Conservation (phyloP, 2,329 filamentous ascomycete genomes). For the Aspergillus phoenicis region DNA sequence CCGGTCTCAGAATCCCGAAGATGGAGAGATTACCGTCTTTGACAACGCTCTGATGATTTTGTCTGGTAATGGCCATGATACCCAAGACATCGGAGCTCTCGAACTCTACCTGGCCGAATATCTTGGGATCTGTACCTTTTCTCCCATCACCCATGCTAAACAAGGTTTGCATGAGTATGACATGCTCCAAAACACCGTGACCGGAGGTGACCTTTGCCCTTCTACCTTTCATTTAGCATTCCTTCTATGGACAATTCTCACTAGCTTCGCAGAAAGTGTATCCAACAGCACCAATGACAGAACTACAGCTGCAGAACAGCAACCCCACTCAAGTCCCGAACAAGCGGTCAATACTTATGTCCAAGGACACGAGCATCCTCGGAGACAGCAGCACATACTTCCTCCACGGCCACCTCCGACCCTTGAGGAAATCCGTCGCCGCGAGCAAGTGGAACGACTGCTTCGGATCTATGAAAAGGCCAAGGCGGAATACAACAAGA, state of each 20-base stretch:
- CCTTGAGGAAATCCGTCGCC: neutral
- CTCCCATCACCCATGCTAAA: conserved; percentile 21
- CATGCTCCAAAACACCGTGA: conserved; percentile 28
- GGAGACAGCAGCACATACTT: neutral
- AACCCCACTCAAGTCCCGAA: neutral
- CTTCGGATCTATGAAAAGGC: conserved; percentile 40
- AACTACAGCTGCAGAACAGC: neutral
- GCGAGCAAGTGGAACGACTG: conserved; percentile 21
- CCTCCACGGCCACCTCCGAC: neutral
- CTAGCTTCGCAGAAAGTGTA: neutral
- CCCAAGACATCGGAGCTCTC: conserved; percentile 35
- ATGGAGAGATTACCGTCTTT: conserved; percentile 44
- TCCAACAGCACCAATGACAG: neutral
- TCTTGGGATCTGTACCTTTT: conserved; percentile 35
- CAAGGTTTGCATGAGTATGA: conserved; percentile 32
- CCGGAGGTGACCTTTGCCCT: conserved; percentile 25
- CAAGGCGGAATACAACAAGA: conserved; percentile 40
- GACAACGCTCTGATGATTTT: conserved; percentile 44
- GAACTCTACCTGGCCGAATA: conserved; percentile 44
- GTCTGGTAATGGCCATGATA: conserved; percentile 34
- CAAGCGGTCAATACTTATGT: neutral
- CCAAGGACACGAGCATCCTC: neutral
- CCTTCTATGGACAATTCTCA: neutral
- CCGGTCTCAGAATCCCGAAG: conserved; percentile 38
- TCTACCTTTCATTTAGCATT: neutral